Base-by-base conservation (phyloP, 139 green algal species). In the Closterium sp. region DNA sequence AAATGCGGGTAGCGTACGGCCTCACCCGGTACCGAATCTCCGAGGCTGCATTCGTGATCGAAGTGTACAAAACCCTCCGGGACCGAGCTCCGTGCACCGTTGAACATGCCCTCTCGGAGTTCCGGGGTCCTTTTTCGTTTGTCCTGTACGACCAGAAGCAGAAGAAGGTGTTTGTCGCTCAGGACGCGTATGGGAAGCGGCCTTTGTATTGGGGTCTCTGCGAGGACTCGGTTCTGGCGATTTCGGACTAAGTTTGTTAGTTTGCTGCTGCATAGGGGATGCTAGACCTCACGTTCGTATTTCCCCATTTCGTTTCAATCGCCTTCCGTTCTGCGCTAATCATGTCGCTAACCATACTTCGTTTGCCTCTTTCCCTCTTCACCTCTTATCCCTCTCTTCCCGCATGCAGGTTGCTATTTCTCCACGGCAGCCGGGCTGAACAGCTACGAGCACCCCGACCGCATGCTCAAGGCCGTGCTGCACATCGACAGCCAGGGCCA, bases 401-500 rank as follows among this genome's bases (percentile, higher is more conserved):
- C n/a, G n/a, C 43, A 1, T 90, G 34, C 81, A 90, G 88, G 88
- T 28, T 91, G 88, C 30, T 91, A 88, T 43, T 91, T 88, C 36
- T 91, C 88, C 25, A 81, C 88, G 28, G 28, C 19, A 33, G 88
- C 87, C 4, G 88, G 88, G 5, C 30, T 91, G 38, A 30, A 32
- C 23, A 85, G 36, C 69, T 91, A 88, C 38, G 88, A 34, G 88
- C 88, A 91, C 30, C 88, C 88, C 2, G 34, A 33, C 1, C 87
- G 30, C 21, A 21, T 31, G 28, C 88, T 91, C 34, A 91, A 87
- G 88, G 34, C 88, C 34, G 87, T 91, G 28, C 88, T 25, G 25
- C 88, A 91, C 84, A 31, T 91, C 8, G 88, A 91, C 30, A 91
- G 88, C 64, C 88, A 91, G 30, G 88, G 88, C 12, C 88, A 91